Conservation (phyloP, 2,329 filamentous ascomycete genomes). For the Fusarium mangiferae region DNA sequence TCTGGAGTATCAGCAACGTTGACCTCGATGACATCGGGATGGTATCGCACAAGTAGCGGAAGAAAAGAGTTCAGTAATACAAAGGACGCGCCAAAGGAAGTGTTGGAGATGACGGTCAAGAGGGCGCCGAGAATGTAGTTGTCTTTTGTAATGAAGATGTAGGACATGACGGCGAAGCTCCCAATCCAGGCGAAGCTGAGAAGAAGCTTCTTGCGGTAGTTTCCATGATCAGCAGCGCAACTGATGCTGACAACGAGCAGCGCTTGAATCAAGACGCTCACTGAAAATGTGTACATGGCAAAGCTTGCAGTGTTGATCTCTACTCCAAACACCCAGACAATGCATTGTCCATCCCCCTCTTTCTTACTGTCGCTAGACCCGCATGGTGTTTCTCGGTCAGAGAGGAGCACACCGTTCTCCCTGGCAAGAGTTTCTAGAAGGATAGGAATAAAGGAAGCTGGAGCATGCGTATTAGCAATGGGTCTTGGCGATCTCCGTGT, state of each 20-base stretch:
- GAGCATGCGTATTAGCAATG: constrained; percentile 6
- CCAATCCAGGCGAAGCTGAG: constrained; percentile 87
- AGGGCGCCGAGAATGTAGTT: constrained; percentile 85
- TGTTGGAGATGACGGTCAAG: constrained; percentile 90
- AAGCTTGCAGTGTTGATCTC: constrained; percentile 97
- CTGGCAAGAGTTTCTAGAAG: constrained; percentile 92
- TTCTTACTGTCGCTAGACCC: constrained; percentile 68
- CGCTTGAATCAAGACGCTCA: constrained; percentile 89
- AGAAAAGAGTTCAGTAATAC: constrained; percentile 96
- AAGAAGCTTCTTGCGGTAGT: constrained; percentile 88
- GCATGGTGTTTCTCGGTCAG: constrained; percentile 81
- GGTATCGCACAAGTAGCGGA: constrained; percentile 87
- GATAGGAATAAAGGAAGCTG: constrained; percentile 95
- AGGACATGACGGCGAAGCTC: constrained; percentile 86
- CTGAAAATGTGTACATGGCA: constrained; percentile 97
- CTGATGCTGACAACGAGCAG: constrained; percentile 95
- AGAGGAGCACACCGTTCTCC: constrained; percentile 87
- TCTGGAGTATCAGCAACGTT: constrained; percentile 45
- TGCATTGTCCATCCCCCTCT: constrained; percentile 73
- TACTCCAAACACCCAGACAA: constrained; percentile 82
- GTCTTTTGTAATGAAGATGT: constrained; percentile 79
- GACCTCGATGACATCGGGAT: constrained; percentile 64
- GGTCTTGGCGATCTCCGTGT: neutral
- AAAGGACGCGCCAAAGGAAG: constrained; percentile 93
- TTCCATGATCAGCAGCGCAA: constrained; percentile 93